Evolutionary conservation across 176 grass and related monocot genomes (phyloP).

Genomic region (Oryza glaberrima): DNA sequence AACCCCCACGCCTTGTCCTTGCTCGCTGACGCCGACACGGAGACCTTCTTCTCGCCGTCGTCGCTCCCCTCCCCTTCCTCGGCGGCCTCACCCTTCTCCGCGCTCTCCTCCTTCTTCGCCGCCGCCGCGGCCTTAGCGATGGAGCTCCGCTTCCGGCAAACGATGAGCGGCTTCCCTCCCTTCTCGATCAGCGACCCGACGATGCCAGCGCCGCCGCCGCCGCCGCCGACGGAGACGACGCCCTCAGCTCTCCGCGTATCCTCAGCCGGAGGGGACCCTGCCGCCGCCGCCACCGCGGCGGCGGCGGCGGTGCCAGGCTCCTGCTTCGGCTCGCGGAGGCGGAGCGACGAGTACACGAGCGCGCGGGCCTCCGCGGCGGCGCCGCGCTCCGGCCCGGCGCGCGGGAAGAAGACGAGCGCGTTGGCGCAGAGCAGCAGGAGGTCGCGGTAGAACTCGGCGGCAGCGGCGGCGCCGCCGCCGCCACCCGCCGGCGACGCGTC

Average conservation of each 20-base stretch:
- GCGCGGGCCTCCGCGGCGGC: slow-evolving; percentile 57
- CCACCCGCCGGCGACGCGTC: slow-evolving; percentile 1
- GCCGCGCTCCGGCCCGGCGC: slow-evolving; percentile 40
- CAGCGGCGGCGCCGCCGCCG: background rate
- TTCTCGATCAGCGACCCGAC: slow-evolving; percentile 62
- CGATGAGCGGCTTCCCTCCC: slow-evolving; percentile 61
- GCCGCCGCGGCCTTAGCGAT: slow-evolving; percentile 53
- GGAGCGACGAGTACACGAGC: slow-evolving; percentile 44
- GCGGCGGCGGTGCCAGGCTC: background rate
- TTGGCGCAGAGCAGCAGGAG: slow-evolving; percentile 83
- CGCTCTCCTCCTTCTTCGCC: slow-evolving; percentile 46
- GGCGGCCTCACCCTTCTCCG: slow-evolving; percentile 15
- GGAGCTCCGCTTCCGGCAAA: slow-evolving; percentile 86
- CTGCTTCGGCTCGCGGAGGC: slow-evolving; percentile 27
- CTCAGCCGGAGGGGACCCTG: no score
- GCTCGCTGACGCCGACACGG: background rate
- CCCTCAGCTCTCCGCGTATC: background rate
- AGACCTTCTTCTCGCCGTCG: slow-evolving; percentile 40
- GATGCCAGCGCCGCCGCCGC: background rate
- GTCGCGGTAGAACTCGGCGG: slow-evolving; percentile 77
- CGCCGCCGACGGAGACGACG: no score
- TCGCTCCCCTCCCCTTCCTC: slow-evolving; percentile 6
- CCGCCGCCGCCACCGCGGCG: background rate
- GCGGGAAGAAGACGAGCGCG: slow-evolving; percentile 69
- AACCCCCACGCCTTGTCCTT: slow-evolving; percentile 52